These are phyloP conservation scores for Sphagnum tenellum DNA, from an alignment of 225 moss, liverwort and hornwort species.

Conservation along the genomic window DNA sequence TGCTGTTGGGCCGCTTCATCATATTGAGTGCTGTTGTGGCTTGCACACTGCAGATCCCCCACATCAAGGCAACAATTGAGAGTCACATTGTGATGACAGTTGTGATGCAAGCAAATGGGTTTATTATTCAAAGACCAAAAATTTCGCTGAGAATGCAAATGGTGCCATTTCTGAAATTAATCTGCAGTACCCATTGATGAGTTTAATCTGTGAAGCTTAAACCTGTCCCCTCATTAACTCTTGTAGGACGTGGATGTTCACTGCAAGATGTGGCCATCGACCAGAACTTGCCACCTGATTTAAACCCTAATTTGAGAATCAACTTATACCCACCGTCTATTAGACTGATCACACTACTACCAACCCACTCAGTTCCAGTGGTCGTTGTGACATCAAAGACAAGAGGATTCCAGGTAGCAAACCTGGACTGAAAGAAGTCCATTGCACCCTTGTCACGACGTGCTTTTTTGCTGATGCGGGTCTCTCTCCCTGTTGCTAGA, in stretches of 20 bases:
- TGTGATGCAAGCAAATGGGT: not conserved
- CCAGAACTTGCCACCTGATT: too few relatives aligned
- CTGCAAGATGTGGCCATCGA: not conserved
- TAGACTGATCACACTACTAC: not conserved
- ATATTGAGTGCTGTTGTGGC: conserved; percentile 43
- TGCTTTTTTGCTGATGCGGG: conserved; percentile 56
- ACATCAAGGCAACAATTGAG: too few relatives aligned
- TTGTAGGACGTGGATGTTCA: not conserved
- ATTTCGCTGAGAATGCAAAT: too few relatives aligned
- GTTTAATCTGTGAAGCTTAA: too few relatives aligned
- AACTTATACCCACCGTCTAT: not conserved
- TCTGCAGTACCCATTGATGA: too few relatives aligned
- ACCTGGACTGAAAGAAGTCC: conserved; percentile 41
- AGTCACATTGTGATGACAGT: not conserved
- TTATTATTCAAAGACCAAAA: not conserved
- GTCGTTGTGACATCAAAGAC: not conserved
- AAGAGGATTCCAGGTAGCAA: not conserved
- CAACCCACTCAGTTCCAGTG: not conserved
- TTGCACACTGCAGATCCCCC: conserved; percentile 15
- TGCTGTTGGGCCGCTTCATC: conserved; percentile 54
- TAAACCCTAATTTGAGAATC: not conserved
- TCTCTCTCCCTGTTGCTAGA: conserved; percentile 41
- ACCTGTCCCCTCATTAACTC: not conserved
- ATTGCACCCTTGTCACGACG: conserved; percentile 34
- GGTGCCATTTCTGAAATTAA: too few relatives aligned